Evolutionary conservation across 208 protist species (phyloP), one percentile per base, ranked within the genome.

Genomic region (Acanthamoeba triangularis): DNA sequence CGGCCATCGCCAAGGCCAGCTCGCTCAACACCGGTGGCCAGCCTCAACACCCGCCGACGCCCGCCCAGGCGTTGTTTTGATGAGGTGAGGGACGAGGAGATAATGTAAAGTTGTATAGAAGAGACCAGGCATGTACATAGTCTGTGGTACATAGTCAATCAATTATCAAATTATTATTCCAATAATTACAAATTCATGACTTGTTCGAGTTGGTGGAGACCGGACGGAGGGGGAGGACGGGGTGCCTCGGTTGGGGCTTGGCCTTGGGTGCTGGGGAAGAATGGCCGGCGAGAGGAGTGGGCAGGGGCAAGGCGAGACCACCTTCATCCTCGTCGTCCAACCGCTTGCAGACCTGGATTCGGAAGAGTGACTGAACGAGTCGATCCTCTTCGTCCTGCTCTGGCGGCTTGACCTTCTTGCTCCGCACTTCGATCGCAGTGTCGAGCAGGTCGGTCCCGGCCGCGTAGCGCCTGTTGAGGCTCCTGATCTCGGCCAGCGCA

Each of bases 401-500:
- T 41, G 13, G 20, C 41, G 20, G 78, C 30, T 35, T 3, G 47
- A 23, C 41, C 78, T 87, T 3, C 33, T 91, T 25, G 56, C 10
- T 11, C 3, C 49, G 47, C 56, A 37, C 56, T n/a, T 94, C 90
- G 30, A 94, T 41, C 4, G 80, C 25, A 11, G 78, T 56, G 54
- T 94, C 90, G n/a, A n/a, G n/a, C 16, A 94, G 59, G 67, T 94
- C 67, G 30, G 80, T 7, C 49, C 65, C 23, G 67, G 90, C 90
- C n/a, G n/a, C n/a, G 37, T 94, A 30, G 30, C 90, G 90, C 41
- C 63, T 65, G 49, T 94, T 94, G 25, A 94, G 25, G 25, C 65
- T 94, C 90, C 61, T 94, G 41, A 94, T 94, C 8, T 94, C 90
- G 47, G 37, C 90, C 14, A 94, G 35, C 5, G 90, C 90, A 59